phyloP scores from a whole-genome alignment of 2,329 filamentous ascomycete species.

The Coleophoma cylindrospora region DNA sequence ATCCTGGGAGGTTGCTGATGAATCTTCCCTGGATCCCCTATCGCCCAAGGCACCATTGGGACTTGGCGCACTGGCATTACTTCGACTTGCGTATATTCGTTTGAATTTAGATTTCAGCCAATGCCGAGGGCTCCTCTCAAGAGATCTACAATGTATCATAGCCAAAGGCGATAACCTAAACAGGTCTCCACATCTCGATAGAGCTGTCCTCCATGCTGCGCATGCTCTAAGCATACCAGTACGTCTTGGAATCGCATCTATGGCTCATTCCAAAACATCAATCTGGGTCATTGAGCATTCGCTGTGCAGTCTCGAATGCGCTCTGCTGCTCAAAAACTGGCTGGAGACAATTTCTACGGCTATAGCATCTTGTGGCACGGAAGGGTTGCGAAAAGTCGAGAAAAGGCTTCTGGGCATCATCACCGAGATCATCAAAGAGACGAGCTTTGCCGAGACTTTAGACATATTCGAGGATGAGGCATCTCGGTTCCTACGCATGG shows the following conservation, averaged over 20 bases:
- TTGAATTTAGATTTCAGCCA: constrained; percentile 61
- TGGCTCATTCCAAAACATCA: constrained; percentile 53
- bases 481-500: background rate
- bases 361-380: background rate
- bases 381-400: background rate
- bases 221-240: constrained; percentile 65
- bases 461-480: background rate
- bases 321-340: constrained; percentile 39
- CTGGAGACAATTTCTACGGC: constrained; percentile 4
- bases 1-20: constrained; percentile 44
- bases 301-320: constrained; percentile 57
- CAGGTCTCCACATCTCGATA: constrained; percentile 55
- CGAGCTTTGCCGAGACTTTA: background rate
- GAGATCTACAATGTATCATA: constrained; percentile 58
- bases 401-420: background rate
- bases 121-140: constrained; percentile 57
- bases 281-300: constrained; percentile 62
- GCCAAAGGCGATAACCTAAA: constrained; percentile 52
- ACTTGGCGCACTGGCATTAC: constrained; percentile 59
- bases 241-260: constrained; percentile 57
- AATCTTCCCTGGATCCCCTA: constrained; percentile 31
- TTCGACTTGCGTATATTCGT: constrained; percentile 58
- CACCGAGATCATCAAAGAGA: constrained; percentile 2
- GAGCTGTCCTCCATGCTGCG: constrained; percentile 63
- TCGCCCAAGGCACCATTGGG: constrained; percentile 46